Evolutionary conservation across 352 stramenopile genomes (phyloP).

Genomic region (Halophytophthora polymorphica): DNA sequence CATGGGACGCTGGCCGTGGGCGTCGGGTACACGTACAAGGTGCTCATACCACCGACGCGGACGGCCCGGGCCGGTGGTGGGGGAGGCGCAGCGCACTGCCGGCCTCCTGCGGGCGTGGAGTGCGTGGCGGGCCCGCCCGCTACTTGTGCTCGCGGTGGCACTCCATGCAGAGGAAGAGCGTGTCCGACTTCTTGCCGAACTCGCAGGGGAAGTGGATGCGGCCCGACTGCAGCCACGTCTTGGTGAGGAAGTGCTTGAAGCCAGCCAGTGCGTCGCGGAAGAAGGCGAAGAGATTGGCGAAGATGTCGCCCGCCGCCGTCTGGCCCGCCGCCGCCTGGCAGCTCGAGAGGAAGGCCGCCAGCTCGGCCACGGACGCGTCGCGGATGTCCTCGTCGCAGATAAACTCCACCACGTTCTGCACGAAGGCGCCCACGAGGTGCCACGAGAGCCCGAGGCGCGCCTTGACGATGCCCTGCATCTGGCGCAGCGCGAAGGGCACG

Average conservation of each 20-base stretch:
- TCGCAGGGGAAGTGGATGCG: slow-evolving; percentile 72
- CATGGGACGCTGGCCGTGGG: too few relatives aligned
- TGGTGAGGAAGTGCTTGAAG: slow-evolving; percentile 72
- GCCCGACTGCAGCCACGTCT: slow-evolving; percentile 46
- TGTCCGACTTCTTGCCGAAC: slow-evolving; percentile 77
- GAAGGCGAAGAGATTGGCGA: slow-evolving; percentile 54
- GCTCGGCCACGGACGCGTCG: slow-evolving; percentile 58
- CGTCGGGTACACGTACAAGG: too few relatives aligned
- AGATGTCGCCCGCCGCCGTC: slow-evolving; percentile 47
- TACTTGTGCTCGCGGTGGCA: slow-evolving; percentile 78
- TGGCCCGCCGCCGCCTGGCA: slow-evolving; percentile 11
- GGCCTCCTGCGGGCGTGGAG: slow-evolving; percentile 1
- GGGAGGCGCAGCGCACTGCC: slow-evolving; percentile 22
- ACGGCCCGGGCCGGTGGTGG: slow-evolving; percentile 5
- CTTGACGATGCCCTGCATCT: slow-evolving; percentile 62
- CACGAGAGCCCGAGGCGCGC: slow-evolving; percentile 57
- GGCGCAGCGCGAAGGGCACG: slow-evolving; percentile 55
- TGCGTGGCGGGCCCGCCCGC: not conserved
- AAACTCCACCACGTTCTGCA: slow-evolving; percentile 63
- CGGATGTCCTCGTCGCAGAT: slow-evolving; percentile 74
- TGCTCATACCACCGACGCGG: too few relatives aligned
- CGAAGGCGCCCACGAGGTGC: slow-evolving; percentile 57
- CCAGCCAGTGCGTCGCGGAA: slow-evolving; percentile 55
- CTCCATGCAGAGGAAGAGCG: slow-evolving; percentile 80
- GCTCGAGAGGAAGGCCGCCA: slow-evolving; percentile 51